Evolutionary conservation across 176 grass and related monocot genomes (phyloP).

Genomic region (Cocos nucifera): DNA sequence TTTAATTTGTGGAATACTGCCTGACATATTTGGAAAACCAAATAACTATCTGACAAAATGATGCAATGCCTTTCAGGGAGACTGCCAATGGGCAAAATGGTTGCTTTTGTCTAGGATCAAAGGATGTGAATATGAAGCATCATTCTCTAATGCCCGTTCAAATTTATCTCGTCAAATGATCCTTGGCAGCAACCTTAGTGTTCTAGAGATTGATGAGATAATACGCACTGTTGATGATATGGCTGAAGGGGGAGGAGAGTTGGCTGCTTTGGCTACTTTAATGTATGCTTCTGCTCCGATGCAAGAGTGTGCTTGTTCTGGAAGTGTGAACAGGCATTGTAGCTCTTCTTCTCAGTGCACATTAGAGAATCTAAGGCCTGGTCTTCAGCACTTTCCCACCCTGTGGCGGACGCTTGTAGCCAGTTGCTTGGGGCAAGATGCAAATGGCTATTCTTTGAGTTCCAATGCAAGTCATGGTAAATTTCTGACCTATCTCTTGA

Average conservation of each 20-base stretch:
- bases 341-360: conserved; percentile 62
- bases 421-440: conserved; percentile 64
- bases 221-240: conserved; percentile 78
- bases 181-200: conserved; percentile 31
- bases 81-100: conserved; percentile 93
- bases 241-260: conserved; percentile 66
- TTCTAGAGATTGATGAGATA: conserved; percentile 68
- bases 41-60: conserved; percentile 12
- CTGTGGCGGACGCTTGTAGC: conserved; percentile 68
- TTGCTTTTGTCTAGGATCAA: conserved; percentile 80
- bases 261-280: conserved; percentile 83
- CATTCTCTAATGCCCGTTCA: conserved; percentile 69
- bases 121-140: conserved; percentile 74
- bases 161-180: conserved; percentile 56
- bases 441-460: conserved; percentile 46
- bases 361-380: conserved; percentile 58
- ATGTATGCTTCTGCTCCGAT: conserved; percentile 85
- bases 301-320: conserved; percentile 64
- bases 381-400: conserved; percentile 62
- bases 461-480: conserved; percentile 43
- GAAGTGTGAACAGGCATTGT: conserved; percentile 65
- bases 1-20: no score
- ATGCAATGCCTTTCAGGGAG: conserved; percentile 43
- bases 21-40: no score
- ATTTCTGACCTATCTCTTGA: conserved; percentile 8